Percentiles rank a stretch among this genome's conserved stretches.
These are phyloP conservation scores for Glycyrrhiza uralensis DNA, from an alignment of 306 rosid species.

Conservation along the genomic window DNA sequence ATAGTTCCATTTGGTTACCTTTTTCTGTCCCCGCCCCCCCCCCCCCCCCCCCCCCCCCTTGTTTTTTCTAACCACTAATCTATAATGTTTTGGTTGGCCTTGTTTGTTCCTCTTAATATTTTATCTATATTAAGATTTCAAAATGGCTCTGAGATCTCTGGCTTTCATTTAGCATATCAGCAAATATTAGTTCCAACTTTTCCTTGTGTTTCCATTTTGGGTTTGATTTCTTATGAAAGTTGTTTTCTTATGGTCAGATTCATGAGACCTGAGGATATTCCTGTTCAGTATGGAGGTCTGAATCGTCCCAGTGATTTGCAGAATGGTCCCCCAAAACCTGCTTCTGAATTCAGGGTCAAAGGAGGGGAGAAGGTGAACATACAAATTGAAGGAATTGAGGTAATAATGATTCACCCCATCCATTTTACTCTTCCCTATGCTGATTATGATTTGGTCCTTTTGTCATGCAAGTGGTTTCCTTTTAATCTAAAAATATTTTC, in stretches of 20 bases:
- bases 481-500: not conserved
- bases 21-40: not conserved
- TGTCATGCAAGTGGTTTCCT: conserved; percentile 13
- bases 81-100: not conserved
- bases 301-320: conserved; percentile 66
- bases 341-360: conserved; percentile 94
- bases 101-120: conserved; percentile 3
- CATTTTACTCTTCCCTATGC: not conserved
- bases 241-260: conserved; percentile 48
- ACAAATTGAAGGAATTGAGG: conserved; percentile 99
- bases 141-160: not conserved
- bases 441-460: not conserved
- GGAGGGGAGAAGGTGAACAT: conserved; percentile 99
- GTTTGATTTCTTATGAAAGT: conserved; percentile 1
- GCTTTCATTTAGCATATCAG: not conserved
- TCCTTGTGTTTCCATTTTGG: conserved; percentile 9
- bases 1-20: not conserved
- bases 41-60: no score
- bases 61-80: not conserved
- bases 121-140: not conserved
- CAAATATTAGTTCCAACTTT: conserved; percentile 15
- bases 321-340: conserved; percentile 88
- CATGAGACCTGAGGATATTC: conserved; percentile 88
- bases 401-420: conserved; percentile 21
- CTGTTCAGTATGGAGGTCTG: conserved; percentile 94